Evolutionary conservation across 2,329 filamentous ascomycete genomes (phyloP).

Genomic region (Hysterium pulicare): DNA sequence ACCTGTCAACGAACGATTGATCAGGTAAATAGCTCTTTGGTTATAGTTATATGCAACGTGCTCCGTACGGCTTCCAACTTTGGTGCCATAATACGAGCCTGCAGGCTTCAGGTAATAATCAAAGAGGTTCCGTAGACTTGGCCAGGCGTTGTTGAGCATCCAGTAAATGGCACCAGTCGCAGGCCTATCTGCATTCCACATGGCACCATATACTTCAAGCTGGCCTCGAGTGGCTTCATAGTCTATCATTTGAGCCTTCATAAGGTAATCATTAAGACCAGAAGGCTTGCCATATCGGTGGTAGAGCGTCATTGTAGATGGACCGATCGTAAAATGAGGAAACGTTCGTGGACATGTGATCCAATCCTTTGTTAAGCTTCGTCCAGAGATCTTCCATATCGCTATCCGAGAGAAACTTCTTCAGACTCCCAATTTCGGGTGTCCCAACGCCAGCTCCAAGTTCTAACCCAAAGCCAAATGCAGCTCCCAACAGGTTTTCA

Average conservation of each 20-base stretch:
- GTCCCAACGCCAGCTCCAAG: slow-evolving; percentile 61
- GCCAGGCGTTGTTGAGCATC: slow-evolving; percentile 67
- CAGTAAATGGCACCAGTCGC: slow-evolving; percentile 64
- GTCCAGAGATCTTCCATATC: slow-evolving; percentile 59
- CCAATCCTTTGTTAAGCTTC: slow-evolving; percentile 50
- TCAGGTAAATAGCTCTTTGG: slow-evolving; percentile 45
- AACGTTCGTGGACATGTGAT: slow-evolving; percentile 58
- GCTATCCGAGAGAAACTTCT: slow-evolving; percentile 49
- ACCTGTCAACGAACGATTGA: slow-evolving; percentile 51
- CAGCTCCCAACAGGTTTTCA: slow-evolving; percentile 49
- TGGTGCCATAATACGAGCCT: slow-evolving; percentile 59
- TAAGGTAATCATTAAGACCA: slow-evolving; percentile 56
- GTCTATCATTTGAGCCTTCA: slow-evolving; percentile 60
- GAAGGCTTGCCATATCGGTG: slow-evolving; percentile 51
- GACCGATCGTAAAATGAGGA: slow-evolving; percentile 55
- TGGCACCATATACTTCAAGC: slow-evolving; percentile 55
- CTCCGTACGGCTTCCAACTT: slow-evolving; percentile 50
- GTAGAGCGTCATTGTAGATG: slow-evolving; percentile 56
- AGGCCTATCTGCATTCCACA: slow-evolving; percentile 50
- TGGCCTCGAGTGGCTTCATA: slow-evolving; percentile 61
- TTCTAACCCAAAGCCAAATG: slow-evolving; percentile 63
- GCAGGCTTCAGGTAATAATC: slow-evolving; percentile 60
- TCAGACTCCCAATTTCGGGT: slow-evolving; percentile 54
- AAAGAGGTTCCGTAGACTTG: slow-evolving; percentile 60
- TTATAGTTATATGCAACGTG: slow-evolving; percentile 57